Percentiles rank a stretch among this genome's conserved stretches.
Evolutionary conservation across 345 rosid genomes (phyloP).

Genomic region (Camelina sativa): DNA sequence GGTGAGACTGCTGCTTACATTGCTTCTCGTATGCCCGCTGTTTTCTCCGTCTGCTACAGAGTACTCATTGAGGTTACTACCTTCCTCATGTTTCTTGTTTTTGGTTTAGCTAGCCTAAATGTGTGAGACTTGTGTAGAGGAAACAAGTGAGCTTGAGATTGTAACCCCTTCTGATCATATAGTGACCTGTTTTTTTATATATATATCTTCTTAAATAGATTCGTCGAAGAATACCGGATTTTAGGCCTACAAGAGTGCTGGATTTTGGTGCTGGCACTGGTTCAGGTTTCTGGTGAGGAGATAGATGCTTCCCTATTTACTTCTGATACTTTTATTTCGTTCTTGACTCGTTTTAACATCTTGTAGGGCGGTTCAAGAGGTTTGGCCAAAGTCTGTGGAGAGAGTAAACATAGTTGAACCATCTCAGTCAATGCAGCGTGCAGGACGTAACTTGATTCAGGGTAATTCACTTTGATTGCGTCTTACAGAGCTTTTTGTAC

Average conservation of each 20-base stretch:
- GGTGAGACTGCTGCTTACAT: conserved; percentile 88
- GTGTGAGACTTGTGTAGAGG: background rate
- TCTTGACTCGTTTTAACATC: conserved; percentile 22
- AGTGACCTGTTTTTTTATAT: background rate
- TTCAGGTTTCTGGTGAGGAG: conserved; percentile 86
- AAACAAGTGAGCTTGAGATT: background rate
- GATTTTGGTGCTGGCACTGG: conserved; percentile 99
- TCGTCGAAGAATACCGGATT: conserved; percentile 70
- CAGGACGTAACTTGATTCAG: conserved; percentile 79
- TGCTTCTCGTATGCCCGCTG: conserved; percentile 98
- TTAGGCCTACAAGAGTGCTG: conserved; percentile 68
- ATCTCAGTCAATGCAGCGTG: conserved; percentile 95
- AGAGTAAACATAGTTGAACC: conserved; percentile 88
- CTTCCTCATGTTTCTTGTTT: background rate
- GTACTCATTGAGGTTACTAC: conserved; percentile 71
- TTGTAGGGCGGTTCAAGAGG: conserved; percentile 83
- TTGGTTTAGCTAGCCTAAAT: background rate
- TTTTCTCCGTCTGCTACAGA: conserved; percentile 82
- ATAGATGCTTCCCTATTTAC: background rate
- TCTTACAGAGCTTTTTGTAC: background rate
- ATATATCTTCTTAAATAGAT: conserved; percentile 49
- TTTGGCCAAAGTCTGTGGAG: conserved; percentile 81
- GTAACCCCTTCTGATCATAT: background rate
- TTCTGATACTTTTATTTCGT: background rate
- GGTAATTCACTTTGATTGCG: conserved; percentile 46